Evolutionary conservation across 805 yeast genomes (phyloP).

Genomic region (Myxozyma sirexii): DNA sequence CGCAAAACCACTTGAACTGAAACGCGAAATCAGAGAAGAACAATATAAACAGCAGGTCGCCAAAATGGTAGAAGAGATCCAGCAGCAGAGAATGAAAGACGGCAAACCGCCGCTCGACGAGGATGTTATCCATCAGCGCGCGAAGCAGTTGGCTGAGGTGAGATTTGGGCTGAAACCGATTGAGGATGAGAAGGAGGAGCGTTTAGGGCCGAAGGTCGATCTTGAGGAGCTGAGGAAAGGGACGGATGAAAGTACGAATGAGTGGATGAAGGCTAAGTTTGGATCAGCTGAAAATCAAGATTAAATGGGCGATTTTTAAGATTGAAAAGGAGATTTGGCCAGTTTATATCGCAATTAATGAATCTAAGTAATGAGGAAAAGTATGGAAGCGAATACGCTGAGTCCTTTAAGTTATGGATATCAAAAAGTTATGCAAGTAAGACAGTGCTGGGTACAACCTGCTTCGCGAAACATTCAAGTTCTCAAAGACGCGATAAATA

Average conservation of each 20-base stretch:
- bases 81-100: background rate
- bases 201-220: background rate
- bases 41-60: background rate
- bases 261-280: constrained; percentile 13
- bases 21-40: constrained; percentile 8
- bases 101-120: background rate
- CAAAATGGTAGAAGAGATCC: background rate
- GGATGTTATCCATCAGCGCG: background rate
- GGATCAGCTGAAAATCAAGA: background rate
- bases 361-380: too few species aligned
- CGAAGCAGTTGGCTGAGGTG: background rate
- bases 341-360: too few species aligned
- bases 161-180: background rate
- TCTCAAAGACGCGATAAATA: too few species aligned
- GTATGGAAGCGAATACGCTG: too few species aligned
- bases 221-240: background rate
- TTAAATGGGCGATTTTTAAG: too few species aligned
- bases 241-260: constrained; percentile 4
- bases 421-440: too few species aligned
- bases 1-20: constrained; percentile 6
- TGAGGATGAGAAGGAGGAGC: background rate
- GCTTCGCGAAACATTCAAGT: too few species aligned
- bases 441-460: too few species aligned
- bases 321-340: too few species aligned
- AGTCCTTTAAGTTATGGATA: too few species aligned